Conservation (phyloP, 2,329 filamentous ascomycete genomes). For the Colletotrichum agaves region DNA sequence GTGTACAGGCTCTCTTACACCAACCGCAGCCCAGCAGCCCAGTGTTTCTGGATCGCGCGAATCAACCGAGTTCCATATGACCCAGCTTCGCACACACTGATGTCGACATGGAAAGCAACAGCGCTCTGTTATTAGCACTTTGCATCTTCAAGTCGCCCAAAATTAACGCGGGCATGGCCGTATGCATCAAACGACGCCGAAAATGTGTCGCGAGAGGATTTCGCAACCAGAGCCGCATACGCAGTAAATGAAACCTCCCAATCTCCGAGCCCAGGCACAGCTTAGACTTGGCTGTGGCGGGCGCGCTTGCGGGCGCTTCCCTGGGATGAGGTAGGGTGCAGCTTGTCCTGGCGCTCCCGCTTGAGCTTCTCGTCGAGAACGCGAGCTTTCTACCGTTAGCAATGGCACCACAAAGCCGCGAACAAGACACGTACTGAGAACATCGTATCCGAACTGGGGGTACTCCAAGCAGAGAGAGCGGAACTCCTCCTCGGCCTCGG, state of each 20-base stretch:
- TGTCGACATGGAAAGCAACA: neutral
- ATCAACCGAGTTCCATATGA: neutral
- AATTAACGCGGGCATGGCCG: neutral
- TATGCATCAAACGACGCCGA: neutral
- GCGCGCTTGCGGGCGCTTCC: conserved; percentile 67
- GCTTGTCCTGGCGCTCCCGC: conserved; percentile 69
- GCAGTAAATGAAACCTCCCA: neutral
- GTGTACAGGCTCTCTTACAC: neutral
- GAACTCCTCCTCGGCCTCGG: conserved; percentile 90
- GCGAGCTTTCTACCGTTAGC: conserved; percentile 57
- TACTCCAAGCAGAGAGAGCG: conserved; percentile 85
- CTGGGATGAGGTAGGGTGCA: conserved; percentile 56
- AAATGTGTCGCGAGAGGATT: neutral
- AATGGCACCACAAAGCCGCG: neutral
- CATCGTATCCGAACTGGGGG: conserved; percentile 92
- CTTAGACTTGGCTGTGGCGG: conserved; percentile 56
- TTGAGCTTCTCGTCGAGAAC: conserved; percentile 75
- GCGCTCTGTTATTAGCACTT: neutral
- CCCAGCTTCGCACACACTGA: neutral
- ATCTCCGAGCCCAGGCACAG: neutral
- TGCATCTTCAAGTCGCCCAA: neutral
- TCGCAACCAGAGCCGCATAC: neutral
- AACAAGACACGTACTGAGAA: conserved; percentile 70
- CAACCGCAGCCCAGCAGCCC: neutral
- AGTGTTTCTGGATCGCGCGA: neutral